These are phyloP conservation scores for Botrytis byssoidea DNA, from an alignment of 2,329 filamentous ascomycete genomes.

Conservation along the genomic window DNA sequence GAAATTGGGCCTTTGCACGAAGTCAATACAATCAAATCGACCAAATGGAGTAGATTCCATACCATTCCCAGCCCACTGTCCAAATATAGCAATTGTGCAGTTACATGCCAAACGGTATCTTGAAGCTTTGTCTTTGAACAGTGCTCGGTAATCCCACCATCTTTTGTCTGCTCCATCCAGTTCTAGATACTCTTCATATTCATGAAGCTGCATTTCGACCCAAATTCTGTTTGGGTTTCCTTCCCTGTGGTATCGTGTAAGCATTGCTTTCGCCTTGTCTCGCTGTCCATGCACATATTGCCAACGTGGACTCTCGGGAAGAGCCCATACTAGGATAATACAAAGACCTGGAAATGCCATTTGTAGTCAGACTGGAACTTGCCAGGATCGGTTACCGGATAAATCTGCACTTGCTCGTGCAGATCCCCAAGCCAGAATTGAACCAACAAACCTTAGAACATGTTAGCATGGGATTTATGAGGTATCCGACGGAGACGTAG, in stretches of 20 bases:
- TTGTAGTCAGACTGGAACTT: conserved; percentile 53
- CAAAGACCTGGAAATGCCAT: conserved; percentile 51
- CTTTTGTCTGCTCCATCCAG: conserved; percentile 52
- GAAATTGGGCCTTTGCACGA: conserved; percentile 40
- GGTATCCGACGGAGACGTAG: background rate
- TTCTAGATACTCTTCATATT: conserved; percentile 51
- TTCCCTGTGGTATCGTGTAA: conserved; percentile 53
- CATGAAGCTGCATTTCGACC: conserved; percentile 50
- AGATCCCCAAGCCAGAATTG: conserved; percentile 53
- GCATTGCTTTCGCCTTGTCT: conserved; percentile 40
- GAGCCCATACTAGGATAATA: conserved; percentile 44
- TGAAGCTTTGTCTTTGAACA: conserved; percentile 49
- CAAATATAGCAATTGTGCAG: conserved; percentile 51
- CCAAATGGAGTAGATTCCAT: background rate
- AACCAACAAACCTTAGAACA: conserved; percentile 47
- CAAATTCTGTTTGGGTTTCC: conserved; percentile 50
- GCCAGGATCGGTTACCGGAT: conserved; percentile 43
- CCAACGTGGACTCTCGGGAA: conserved; percentile 50
- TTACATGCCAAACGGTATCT: conserved; percentile 51
- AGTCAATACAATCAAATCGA: conserved; percentile 17
- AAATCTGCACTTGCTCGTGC: conserved; percentile 50
- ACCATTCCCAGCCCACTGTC: conserved; percentile 48
- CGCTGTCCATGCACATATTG: conserved; percentile 42
- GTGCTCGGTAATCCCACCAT: conserved; percentile 55
- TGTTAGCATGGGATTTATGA: background rate